phyloP scores from a whole-genome alignment of 78 protist genomes.

The Bodo saltans region DNA sequence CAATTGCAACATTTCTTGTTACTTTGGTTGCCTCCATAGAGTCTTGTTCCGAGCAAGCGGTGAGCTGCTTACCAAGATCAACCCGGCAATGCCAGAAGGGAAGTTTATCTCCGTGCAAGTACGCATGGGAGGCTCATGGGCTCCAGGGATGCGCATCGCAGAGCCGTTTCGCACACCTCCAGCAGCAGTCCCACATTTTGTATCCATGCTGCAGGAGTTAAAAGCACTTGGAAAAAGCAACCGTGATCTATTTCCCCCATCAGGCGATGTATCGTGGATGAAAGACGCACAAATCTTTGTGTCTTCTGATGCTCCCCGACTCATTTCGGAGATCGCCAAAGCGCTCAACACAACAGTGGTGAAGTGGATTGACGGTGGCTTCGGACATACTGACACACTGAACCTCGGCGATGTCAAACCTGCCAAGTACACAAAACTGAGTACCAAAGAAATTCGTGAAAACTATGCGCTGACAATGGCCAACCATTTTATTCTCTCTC shows the following conservation, averaged over 20 bases:
- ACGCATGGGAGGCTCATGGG: conserved; percentile 10
- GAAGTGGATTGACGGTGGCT: not conserved
- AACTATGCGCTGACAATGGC: conserved; percentile 2
- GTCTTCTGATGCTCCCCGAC: conserved; percentile 7
- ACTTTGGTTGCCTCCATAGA: not conserved
- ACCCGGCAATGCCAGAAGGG: not conserved
- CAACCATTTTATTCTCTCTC: not conserved
- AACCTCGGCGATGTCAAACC: not conserved
- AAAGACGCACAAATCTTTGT: not conserved
- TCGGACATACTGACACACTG: conserved; percentile 2
- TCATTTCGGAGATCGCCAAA: not conserved
- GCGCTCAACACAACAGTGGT: not conserved
- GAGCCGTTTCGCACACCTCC: conserved; percentile 17
- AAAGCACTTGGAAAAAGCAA: not conserved
- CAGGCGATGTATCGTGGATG: too few relatives aligned
- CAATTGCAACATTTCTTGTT: not conserved
- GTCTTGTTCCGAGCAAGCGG: not conserved
- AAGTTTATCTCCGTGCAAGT: conserved; percentile 4
- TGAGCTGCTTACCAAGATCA: not conserved
- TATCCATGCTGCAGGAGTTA: too few relatives aligned
- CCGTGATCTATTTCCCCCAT: too few relatives aligned
- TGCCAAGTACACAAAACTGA: not conserved
- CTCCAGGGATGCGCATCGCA: not conserved
- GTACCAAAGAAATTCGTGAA: not conserved
- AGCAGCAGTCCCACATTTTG: not conserved